Percentiles rank a stretch among this genome's conserved stretches.
Conservation (phyloP, 2,329 filamentous ascomycete genomes). For the Neobulgaria alba region DNA sequence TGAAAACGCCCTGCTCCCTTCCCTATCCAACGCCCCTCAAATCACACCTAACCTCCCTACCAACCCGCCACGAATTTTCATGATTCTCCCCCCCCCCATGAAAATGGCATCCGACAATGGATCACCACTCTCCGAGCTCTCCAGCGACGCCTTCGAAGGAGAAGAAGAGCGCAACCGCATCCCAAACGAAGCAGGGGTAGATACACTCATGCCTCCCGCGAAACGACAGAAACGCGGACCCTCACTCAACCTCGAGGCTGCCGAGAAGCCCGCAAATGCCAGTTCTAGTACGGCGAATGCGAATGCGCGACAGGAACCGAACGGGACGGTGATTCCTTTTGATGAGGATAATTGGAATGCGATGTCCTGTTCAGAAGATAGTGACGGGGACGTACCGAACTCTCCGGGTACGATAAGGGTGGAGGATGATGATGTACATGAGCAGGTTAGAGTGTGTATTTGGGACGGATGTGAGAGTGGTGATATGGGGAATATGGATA, state of each 20-base stretch:
- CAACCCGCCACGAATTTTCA: too few relatives aligned
- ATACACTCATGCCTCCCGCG: conserved; percentile 26
- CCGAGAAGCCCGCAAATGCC: conserved; percentile 14
- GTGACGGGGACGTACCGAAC: conserved; percentile 73
- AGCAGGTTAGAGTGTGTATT: conserved; percentile 69
- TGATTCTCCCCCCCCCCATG: too few relatives aligned
- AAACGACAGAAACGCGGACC: conserved; percentile 26
- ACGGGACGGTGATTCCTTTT: conserved; percentile 22
- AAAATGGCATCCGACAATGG: conserved; percentile 21
- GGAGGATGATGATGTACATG: conserved; percentile 67
- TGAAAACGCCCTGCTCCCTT: too few relatives aligned
- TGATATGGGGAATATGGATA: conserved; percentile 73
- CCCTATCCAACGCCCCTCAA: too few relatives aligned
- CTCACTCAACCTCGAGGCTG: too few relatives aligned
- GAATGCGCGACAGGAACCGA: too few relatives aligned
- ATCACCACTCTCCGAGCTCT: conserved; percentile 56
- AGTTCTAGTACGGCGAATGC: too few relatives aligned
- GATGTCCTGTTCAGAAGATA: conserved; percentile 78
- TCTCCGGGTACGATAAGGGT: conserved; percentile 58
- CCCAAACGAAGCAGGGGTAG: conserved; percentile 30
- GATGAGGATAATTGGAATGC: conserved; percentile 34
- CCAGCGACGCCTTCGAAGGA: conserved; percentile 49
- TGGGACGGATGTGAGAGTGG: conserved; percentile 69
- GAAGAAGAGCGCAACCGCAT: conserved; percentile 45
- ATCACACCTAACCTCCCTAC: too few relatives aligned